phyloP scores from a whole-genome alignment of 805 yeast genomes.

The Schizosaccharomyces japonicus region DNA sequence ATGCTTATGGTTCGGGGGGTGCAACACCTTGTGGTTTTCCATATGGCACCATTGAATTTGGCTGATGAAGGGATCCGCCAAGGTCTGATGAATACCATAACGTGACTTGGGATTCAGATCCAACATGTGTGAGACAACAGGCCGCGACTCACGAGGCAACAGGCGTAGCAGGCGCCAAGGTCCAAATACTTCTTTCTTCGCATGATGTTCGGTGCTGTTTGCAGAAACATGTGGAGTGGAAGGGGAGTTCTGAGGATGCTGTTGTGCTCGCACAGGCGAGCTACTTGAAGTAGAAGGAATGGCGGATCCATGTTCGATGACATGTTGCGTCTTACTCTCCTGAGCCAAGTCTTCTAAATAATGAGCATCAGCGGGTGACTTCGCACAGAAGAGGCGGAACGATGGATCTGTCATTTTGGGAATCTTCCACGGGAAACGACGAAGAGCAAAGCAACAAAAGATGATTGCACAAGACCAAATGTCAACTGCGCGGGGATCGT shows the following conservation, averaged over 20 bases:
- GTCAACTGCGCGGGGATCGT: slow-evolving; percentile 75
- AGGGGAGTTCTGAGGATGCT: slow-evolving; percentile 10
- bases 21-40: slow-evolving; percentile 9
- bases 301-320: not conserved
- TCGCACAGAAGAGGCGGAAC: slow-evolving; percentile 30
- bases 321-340: not conserved
- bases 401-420: slow-evolving; percentile 61
- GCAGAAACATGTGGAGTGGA: slow-evolving; percentile 10
- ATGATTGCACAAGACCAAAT: slow-evolving; percentile 87
- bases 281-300: slow-evolving; percentile 3
- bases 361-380: not conserved
- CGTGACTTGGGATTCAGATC: slow-evolving; percentile 34
- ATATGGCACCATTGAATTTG: slow-evolving; percentile 31
- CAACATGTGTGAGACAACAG: slow-evolving; percentile 41
- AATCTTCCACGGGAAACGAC: slow-evolving; percentile 86
- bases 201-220: slow-evolving; percentile 13
- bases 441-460: slow-evolving; percentile 68
- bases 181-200: slow-evolving; percentile 24
- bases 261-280: slow-evolving; percentile 8
- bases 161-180: slow-evolving; percentile 49
- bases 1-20: slow-evolving; percentile 15
- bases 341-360: not conserved
- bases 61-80: slow-evolving; percentile 33
- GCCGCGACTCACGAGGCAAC: slow-evolving; percentile 43
- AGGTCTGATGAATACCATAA: slow-evolving; percentile 31